Evolutionary conservation across 345 rosid genomes (phyloP).

Genomic region (Bruguiera parviflora): DNA sequence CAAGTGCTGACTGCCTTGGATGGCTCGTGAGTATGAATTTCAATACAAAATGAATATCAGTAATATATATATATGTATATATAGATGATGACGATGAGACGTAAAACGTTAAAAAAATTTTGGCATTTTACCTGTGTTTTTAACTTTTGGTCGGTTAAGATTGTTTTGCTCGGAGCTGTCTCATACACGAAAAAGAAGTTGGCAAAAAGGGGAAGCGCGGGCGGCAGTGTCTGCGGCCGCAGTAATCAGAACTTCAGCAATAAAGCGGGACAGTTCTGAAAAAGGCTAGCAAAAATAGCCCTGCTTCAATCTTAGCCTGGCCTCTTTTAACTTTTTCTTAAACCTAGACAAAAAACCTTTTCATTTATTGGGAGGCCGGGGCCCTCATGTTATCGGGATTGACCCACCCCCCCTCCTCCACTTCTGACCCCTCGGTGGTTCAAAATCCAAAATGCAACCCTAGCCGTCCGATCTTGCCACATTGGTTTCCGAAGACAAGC

Average conservation of each 20-base stretch:
- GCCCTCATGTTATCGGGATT: not conserved
- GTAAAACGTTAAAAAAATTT: too few species aligned
- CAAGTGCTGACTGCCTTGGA: too few species aligned
- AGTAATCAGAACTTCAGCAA: conserved; percentile 12
- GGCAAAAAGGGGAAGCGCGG: not conserved
- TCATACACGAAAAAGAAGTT: not conserved
- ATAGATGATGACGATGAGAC: too few species aligned
- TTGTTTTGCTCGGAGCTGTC: too few species aligned
- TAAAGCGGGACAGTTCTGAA: conserved; percentile 11
- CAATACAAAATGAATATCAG: too few species aligned
- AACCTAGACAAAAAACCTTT: not conserved
- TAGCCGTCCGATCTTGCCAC: conserved; percentile 23
- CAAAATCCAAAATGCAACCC: conserved; percentile 11
- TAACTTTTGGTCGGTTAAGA: too few species aligned
- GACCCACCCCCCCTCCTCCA: conserved; percentile 13
- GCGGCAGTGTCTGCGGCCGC: conserved; percentile 2
- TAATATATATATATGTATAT: too few species aligned
- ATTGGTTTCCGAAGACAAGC: conserved; percentile 13
- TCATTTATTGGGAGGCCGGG: not conserved
- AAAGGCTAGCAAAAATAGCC: conserved; percentile 26
- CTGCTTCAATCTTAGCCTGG: too few species aligned
- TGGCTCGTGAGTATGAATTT: too few species aligned
- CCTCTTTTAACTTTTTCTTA: not conserved
- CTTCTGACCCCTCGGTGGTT: not conserved
- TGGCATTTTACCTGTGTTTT: too few species aligned